These are phyloP conservation scores for Fusarium dlaminii DNA, from an alignment of 2,329 filamentous ascomycete genomes.

Conservation along the genomic window DNA sequence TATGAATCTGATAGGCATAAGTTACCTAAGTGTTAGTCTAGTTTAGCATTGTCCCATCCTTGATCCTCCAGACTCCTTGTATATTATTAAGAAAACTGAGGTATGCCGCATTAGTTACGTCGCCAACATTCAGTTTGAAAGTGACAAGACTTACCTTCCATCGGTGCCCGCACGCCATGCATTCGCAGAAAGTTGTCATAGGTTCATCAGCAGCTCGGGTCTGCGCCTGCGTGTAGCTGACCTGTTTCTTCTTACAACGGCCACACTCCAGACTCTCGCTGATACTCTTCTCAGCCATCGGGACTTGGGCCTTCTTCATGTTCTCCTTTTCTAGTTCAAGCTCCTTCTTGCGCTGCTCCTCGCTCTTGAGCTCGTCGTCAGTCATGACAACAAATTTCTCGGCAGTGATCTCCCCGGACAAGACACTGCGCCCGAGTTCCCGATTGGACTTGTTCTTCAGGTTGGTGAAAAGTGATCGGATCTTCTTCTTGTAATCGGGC, in stretches of 20 bases:
- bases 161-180: conserved; percentile 73
- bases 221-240: conserved; percentile 96
- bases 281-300: conserved; percentile 90
- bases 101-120: neutral
- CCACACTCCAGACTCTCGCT: conserved; percentile 88
- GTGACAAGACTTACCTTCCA: conserved; percentile 69
- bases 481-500: conserved; percentile 83
- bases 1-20: neutral
- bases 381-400: conserved; percentile 85
- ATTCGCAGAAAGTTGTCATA: conserved; percentile 81
- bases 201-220: conserved; percentile 96
- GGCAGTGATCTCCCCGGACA: conserved; percentile 76
- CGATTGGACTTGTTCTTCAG: conserved; percentile 92
- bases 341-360: conserved; percentile 80
- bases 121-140: conserved; percentile 10
- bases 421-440: conserved; percentile 77
- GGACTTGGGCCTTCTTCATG: conserved; percentile 96
- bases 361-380: conserved; percentile 89
- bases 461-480: conserved; percentile 92
- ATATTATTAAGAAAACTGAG: conserved; percentile 37
- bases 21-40: neutral
- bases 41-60: neutral
- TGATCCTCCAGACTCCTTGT: neutral
- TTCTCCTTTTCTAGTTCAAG: conserved; percentile 86
- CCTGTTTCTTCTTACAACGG: conserved; percentile 92